Evolutionary conservation across 2,329 filamentous ascomycete genomes (phyloP).

Genomic region (Microcyclospora tardicrescens): DNA sequence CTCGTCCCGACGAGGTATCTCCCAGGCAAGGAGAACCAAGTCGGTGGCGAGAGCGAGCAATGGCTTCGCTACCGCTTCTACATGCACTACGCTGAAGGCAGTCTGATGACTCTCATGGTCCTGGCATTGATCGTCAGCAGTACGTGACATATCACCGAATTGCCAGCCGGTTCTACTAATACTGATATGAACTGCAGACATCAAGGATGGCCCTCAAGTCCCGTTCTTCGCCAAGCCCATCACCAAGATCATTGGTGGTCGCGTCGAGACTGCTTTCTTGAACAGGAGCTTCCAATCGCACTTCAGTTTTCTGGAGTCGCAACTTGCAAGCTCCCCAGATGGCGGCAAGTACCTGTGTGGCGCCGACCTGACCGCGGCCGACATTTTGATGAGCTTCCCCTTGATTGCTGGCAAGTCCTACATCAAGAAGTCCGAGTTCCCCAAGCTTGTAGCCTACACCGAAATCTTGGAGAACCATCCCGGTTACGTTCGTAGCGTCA

Average conservation of each 20-base stretch:
- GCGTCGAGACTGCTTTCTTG: slow-evolving; percentile 33
- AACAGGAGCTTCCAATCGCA: slow-evolving; percentile 35
- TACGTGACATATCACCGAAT: slow-evolving; percentile 22
- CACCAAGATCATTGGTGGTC: slow-evolving; percentile 40
- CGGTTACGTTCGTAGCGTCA: slow-evolving; percentile 35
- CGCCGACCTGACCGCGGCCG: slow-evolving; percentile 35
- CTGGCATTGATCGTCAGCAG: slow-evolving; percentile 49
- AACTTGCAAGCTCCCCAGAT: slow-evolving; percentile 33
- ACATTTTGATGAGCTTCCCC: slow-evolving; percentile 41
- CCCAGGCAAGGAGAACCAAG: slow-evolving; percentile 39
- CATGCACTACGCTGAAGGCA: slow-evolving; percentile 78
- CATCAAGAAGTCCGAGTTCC: slow-evolving; percentile 31
- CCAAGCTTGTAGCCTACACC: slow-evolving; percentile 34
- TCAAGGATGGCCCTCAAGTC: slow-evolving; percentile 36
- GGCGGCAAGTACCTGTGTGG: slow-evolving; percentile 41
- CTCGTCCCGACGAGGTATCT: slow-evolving; percentile 41
- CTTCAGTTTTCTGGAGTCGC: slow-evolving; percentile 39
- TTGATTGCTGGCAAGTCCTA: slow-evolving; percentile 33
- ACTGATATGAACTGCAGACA: slow-evolving; percentile 9
- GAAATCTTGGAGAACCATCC: slow-evolving; percentile 32
- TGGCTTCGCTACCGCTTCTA: slow-evolving; percentile 53
- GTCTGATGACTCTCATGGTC: slow-evolving; percentile 60
- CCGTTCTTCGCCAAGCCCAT: slow-evolving; percentile 60
- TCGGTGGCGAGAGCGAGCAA: slow-evolving; percentile 46
- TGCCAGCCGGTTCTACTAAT: background rate